These are phyloP conservation scores for Beauveria scarabaeidicola DNA, from an alignment of 2,329 filamentous ascomycete species.

Conservation along the genomic window DNA sequence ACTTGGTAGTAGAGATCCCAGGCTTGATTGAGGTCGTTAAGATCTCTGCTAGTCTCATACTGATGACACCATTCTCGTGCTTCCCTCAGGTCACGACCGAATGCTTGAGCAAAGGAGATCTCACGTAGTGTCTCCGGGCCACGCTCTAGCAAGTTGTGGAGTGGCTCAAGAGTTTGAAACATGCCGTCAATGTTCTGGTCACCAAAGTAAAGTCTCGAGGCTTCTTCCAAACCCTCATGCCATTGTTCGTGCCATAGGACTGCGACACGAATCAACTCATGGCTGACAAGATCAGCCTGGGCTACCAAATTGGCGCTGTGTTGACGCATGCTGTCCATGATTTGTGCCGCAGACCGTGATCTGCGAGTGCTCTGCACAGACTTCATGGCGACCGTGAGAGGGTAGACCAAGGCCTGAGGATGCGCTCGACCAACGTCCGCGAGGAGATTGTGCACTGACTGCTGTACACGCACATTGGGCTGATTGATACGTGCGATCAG, in stretches of 20 bases:
- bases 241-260: conserved; percentile 98
- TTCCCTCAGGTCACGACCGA: conserved; percentile 89
- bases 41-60: conserved; percentile 79
- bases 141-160: conserved; percentile 84
- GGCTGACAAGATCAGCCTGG: conserved; percentile 89
- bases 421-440: conserved; percentile 89
- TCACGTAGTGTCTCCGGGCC: conserved; percentile 91
- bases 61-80: conserved; percentile 93
- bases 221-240: conserved; percentile 97
- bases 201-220: conserved; percentile 91
- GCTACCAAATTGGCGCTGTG: conserved; percentile 90
- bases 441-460: conserved; percentile 84
- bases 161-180: conserved; percentile 81
- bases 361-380: conserved; percentile 73
- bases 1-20: conserved; percentile 99
- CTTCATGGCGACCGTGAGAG: conserved; percentile 96
- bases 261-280: conserved; percentile 92
- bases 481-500: conserved; percentile 97
- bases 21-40: conserved; percentile 91
- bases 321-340: conserved; percentile 97
- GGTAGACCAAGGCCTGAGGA: conserved; percentile 93
- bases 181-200: conserved; percentile 97
- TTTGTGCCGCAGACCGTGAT: conserved; percentile 78
- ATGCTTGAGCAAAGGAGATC: conserved; percentile 95
- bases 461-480: conserved; percentile 78